phyloP scores from a whole-genome alignment of 2,329 filamentous ascomycete species.

The Thielaviopsis musarum region DNA sequence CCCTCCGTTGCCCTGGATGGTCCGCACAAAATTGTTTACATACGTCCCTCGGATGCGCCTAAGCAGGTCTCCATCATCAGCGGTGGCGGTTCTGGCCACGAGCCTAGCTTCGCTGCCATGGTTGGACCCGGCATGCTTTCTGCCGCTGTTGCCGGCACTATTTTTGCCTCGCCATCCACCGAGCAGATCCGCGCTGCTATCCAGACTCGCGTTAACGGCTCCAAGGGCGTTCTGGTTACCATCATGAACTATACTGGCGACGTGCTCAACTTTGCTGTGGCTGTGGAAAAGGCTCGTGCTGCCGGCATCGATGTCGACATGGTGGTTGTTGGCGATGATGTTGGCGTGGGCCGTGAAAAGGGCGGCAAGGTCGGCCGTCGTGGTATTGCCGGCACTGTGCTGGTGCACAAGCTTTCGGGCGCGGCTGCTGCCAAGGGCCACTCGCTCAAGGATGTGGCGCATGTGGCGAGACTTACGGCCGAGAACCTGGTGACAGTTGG shows the following conservation, averaged over 20 bases:
- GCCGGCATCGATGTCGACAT: slow-evolving; percentile 66
- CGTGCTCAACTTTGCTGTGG: slow-evolving; percentile 85
- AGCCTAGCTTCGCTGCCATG: slow-evolving; percentile 73
- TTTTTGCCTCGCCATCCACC: slow-evolving; percentile 67
- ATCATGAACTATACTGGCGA: slow-evolving; percentile 93
- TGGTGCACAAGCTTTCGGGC: slow-evolving; percentile 82
- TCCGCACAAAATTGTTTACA: slow-evolving; percentile 72
- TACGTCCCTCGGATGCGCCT: slow-evolving; percentile 35
- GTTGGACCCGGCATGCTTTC: slow-evolving; percentile 68
- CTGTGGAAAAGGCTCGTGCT: slow-evolving; percentile 77
- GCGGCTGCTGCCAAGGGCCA: slow-evolving; percentile 60
- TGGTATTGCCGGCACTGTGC: slow-evolving; percentile 78
- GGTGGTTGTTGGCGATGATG: slow-evolving; percentile 84
- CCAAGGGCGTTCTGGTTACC: slow-evolving; percentile 66
- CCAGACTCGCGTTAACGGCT: slow-evolving; percentile 51
- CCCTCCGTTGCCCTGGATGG: slow-evolving; percentile 64
- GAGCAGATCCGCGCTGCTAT: slow-evolving; percentile 71
- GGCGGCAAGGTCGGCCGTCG: slow-evolving; percentile 84
- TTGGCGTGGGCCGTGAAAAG: slow-evolving; percentile 64
- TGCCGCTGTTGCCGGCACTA: slow-evolving; percentile 71
- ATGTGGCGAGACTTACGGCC: slow-evolving; percentile 53
- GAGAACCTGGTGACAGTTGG: slow-evolving; percentile 73
- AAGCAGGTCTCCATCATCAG: slow-evolving; percentile 66
- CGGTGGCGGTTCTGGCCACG: slow-evolving; percentile 79
- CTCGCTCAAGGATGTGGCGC: slow-evolving; percentile 52